Evolutionary conservation across 164 flowering plant species (phyloP), one percentile per base, ranked within the genome.

Genomic region (Chimonanthus salicifolius): DNA sequence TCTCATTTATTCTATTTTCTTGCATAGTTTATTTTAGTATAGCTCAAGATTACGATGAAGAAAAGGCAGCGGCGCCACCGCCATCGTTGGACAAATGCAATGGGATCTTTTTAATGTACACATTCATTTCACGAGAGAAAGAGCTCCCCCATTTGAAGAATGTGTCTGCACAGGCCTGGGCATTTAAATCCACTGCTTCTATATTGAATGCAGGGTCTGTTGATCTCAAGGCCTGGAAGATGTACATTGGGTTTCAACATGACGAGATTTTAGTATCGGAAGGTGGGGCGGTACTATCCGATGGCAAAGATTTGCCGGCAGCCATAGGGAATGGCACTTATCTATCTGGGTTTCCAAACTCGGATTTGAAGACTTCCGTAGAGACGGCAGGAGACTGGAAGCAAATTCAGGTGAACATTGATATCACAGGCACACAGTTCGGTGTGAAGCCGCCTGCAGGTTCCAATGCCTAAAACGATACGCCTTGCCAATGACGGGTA

Each of bases 351-450:
- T 93, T 20, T 49, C 96, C 97, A 8, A 44, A 54, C 51, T 69
- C 90, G 4, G 94, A 95, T 84, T 84, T 95, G 62, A 85, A 83
- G 77, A 86, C 93, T 6, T 91, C 91, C 33, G 71, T 90, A 4
- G 87, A 89, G 69, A 95, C 99, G 2, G 99, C 99, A 5, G 99
- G 99, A 0, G 99, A 95, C 73, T 2, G 74, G 74, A 84, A 77
- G 3, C 90, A 88, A 83, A 94, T 89, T 84, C 70, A 78, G 72
- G 90, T 74, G 7, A 70, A 71, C 82, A 82, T 92, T 68, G 70
- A 84, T 44, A 69, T 94, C 69, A 81, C 86, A 43, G 98, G 98
- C 54, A 92, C 97, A 2, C 90, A 87, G 85, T 92, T 86, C 54
- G 97, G 97, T 0, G 89, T 91, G 49, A 81, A 60, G 63, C 43